Conservation (phyloP, 2,329 filamentous ascomycete species). For the Ophidiomyces ophidiicola region DNA sequence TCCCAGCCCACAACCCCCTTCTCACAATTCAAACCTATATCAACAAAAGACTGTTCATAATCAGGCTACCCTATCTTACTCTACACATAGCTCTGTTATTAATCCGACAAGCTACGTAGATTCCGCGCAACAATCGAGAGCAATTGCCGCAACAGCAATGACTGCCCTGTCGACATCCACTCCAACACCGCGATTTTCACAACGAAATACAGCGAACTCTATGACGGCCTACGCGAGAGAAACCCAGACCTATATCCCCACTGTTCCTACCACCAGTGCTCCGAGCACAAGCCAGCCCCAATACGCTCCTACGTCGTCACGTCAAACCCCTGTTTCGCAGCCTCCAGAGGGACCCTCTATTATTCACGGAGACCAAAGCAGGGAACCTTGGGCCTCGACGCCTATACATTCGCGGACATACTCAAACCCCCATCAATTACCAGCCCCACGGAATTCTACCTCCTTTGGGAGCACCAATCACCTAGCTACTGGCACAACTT, state of each 20-base stretch:
- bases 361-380: conserved; percentile 1
- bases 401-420: neutral
- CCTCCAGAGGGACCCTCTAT: neutral
- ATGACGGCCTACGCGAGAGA: conserved; percentile 4
- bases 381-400: conserved; percentile 3
- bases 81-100: neutral
- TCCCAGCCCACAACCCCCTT: neutral
- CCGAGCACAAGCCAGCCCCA: neutral
- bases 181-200: conserved; percentile 4
- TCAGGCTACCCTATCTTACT: neutral
- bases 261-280: neutral
- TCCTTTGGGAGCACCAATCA: neutral
- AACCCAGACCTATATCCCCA: conserved; percentile 4
- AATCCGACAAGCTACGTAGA: conserved; percentile 8
- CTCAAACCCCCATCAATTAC: neutral
- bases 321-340: neutral
- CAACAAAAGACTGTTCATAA: neutral
- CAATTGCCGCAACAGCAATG: conserved; percentile 14
- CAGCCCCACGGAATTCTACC: neutral
- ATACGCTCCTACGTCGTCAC: neutral
- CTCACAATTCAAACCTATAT: neutral
- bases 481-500: neutral
- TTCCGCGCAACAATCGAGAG: conserved; percentile 13
- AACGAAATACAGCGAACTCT: neutral
- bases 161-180: conserved; percentile 14